Conservation (phyloP, 2,329 filamentous ascomycete species). For the Elsinoe fawcettii region DNA sequence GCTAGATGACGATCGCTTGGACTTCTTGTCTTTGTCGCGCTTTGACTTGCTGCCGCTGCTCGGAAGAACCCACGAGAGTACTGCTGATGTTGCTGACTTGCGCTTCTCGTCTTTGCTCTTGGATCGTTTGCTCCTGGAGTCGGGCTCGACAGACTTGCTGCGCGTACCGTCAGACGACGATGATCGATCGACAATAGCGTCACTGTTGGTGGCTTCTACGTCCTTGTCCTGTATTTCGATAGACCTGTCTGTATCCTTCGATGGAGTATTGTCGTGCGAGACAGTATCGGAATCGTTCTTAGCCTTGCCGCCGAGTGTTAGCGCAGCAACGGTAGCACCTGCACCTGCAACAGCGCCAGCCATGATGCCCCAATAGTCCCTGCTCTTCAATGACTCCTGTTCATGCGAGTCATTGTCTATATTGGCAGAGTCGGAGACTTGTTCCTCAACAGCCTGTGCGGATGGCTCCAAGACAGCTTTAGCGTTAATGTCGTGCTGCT, state of each 20-base stretch:
- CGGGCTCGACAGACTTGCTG: not conserved
- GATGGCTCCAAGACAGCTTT: not conserved
- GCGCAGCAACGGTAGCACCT: slow-evolving; percentile 10
- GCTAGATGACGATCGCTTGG: slow-evolving; percentile 9
- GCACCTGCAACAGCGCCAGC: slow-evolving; percentile 9
- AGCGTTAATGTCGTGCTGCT: not conserved
- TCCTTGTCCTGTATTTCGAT: not conserved
- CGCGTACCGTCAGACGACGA: not conserved
- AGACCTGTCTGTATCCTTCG: too few species aligned
- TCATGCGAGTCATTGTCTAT: not conserved
- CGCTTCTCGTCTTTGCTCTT: slow-evolving; percentile 11
- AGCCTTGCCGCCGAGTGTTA: not conserved
- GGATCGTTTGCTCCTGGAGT: not conserved
- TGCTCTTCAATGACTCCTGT: not conserved
- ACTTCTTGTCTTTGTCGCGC: slow-evolving; percentile 16
- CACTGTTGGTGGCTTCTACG: not conserved
- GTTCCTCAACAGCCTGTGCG: too few species aligned
- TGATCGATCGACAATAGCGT: not conserved
- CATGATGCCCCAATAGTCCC: slow-evolving; percentile 6
- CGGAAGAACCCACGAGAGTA: slow-evolving; percentile 9
- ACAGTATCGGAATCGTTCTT: not conserved
- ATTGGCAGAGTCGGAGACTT: not conserved
- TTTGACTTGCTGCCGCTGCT: slow-evolving; percentile 11
- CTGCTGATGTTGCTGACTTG: not conserved
- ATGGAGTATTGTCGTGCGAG: too few species aligned